A percentile compares a stretch with the other conserved stretches of the same genome.
Conservation (phyloP, 352 stramenopile genomes). For the Phytophthora sp. region DNA sequence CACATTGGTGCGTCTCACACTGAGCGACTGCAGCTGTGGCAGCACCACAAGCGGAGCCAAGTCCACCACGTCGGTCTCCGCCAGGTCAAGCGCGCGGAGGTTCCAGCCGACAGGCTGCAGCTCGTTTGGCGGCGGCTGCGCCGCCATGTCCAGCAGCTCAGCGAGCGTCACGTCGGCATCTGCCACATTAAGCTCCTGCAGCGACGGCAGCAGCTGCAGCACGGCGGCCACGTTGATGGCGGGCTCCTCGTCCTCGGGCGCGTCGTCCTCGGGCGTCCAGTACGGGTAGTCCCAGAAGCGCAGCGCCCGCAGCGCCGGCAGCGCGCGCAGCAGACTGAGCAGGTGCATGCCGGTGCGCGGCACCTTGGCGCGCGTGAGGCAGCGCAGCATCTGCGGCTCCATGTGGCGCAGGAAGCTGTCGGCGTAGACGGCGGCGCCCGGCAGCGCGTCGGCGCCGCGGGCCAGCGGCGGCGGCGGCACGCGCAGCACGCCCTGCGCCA, state of each 20-base stretch:
- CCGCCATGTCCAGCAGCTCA: slow-evolving; percentile 27
- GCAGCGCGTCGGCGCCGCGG: slow-evolving; percentile 13
- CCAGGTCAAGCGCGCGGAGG: slow-evolving; percentile 36
- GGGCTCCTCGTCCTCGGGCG: slow-evolving; percentile 30
- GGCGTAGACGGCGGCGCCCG: slow-evolving; percentile 39
- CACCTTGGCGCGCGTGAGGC: slow-evolving; percentile 33
- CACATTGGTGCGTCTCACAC: slow-evolving; percentile 42
- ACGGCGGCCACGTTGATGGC: slow-evolving; percentile 46
- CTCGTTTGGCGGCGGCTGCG: neutral
- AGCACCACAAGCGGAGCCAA: slow-evolving; percentile 34
- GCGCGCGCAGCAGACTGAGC: slow-evolving; percentile 41
- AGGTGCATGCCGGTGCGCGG: slow-evolving; percentile 50
- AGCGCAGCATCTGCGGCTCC: slow-evolving; percentile 35
- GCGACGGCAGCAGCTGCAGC: slow-evolving; percentile 30
- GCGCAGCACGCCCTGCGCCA: slow-evolving; percentile 44
- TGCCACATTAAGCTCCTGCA: slow-evolving; percentile 47
- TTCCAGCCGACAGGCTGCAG: slow-evolving; percentile 4
- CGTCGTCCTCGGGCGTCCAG: slow-evolving; percentile 28
- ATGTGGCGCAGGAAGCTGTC: slow-evolving; percentile 40
- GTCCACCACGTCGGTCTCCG: slow-evolving; percentile 41
- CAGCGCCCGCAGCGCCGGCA: slow-evolving; percentile 35
- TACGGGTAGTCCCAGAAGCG: slow-evolving; percentile 55
- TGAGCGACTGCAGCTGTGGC: slow-evolving; percentile 39
- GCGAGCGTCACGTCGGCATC: slow-evolving; percentile 38
- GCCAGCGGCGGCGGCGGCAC: slow-evolving; percentile 36